Evolutionary conservation across 371 early-diverging fungal genomes (phyloP).

Genomic region (Rhizopus arrhizus): DNA sequence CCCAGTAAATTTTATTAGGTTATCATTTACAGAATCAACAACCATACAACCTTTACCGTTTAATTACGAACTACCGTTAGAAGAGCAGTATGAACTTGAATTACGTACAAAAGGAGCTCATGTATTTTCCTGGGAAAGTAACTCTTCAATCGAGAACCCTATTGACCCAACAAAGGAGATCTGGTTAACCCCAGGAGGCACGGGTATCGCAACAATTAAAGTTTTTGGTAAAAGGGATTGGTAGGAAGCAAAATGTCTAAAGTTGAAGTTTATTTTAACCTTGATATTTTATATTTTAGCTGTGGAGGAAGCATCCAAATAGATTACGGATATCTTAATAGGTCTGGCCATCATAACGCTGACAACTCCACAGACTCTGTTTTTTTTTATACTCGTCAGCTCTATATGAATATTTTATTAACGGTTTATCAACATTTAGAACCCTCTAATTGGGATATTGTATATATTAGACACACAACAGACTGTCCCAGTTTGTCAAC

Average conservation of each 20-base stretch:
- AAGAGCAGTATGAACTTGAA: conserved; percentile 79
- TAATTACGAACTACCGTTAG: conserved; percentile 61
- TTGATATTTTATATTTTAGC: conserved; percentile 33
- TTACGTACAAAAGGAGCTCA: conserved; percentile 62
- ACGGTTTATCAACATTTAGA: conserved; percentile 73
- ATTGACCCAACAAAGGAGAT: conserved; percentile 32
- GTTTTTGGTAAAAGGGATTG: conserved; percentile 76
- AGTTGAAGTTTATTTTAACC: background rate
- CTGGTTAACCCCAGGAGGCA: conserved; percentile 58
- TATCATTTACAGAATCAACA: conserved; percentile 71
- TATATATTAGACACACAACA: conserved; percentile 53
- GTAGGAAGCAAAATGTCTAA: conserved; percentile 33
- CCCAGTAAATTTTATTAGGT: conserved; percentile 69
- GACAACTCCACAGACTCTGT: conserved; percentile 22
- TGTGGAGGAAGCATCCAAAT: conserved; percentile 72
- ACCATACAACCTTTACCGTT: conserved; percentile 41
- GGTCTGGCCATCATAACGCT: conserved; percentile 15
- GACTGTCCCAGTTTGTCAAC: background rate
- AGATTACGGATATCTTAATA: conserved; percentile 68
- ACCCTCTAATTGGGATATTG: conserved; percentile 67
- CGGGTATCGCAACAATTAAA: conserved; percentile 55
- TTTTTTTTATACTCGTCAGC: conserved; percentile 68
- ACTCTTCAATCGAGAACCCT: background rate
- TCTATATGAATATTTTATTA: conserved; percentile 70
- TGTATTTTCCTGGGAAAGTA: conserved; percentile 66